phyloP scores from a whole-genome alignment of 1,284 basidiomycete genomes.

The Moniliella sp. region DNA sequence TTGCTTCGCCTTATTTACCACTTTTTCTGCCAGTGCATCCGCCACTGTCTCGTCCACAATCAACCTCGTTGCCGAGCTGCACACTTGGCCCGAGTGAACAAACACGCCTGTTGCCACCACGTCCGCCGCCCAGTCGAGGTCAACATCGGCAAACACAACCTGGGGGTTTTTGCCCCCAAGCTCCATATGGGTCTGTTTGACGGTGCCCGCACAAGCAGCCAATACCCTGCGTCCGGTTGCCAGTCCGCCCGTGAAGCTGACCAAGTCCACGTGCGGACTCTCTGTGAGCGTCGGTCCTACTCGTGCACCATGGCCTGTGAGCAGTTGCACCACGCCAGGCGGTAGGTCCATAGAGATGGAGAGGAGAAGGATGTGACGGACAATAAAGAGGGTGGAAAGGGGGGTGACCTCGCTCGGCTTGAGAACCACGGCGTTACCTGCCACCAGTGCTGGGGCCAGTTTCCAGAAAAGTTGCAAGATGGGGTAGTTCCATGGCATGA shows the following conservation, averaged over 20 bases:
- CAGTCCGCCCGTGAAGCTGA: constrained; percentile 31
- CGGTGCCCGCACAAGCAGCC: constrained; percentile 16
- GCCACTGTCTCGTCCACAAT: constrained; percentile 31
- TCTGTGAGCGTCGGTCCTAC: constrained; percentile 24
- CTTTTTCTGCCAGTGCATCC: constrained; percentile 23
- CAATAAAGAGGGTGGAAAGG: constrained; percentile 26
- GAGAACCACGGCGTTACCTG: constrained; percentile 29
- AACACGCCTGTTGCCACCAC: constrained; percentile 29
- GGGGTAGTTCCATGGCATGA: constrained; percentile 32
- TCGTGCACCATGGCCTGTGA: constrained; percentile 23
- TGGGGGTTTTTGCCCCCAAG: constrained; percentile 32
- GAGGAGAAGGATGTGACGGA: constrained; percentile 18
- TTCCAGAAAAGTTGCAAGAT: constrained; percentile 32
- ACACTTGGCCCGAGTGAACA: constrained; percentile 30
- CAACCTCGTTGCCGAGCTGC: constrained; percentile 25
- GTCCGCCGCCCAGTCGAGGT: constrained; percentile 28
- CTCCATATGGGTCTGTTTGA: constrained; percentile 31
- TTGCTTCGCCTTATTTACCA: constrained; percentile 24
- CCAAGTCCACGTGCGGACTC: constrained; percentile 24
- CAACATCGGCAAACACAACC: constrained; percentile 29
- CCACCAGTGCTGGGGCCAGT: constrained; percentile 28
- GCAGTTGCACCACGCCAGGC: constrained; percentile 15
- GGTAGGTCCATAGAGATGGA: constrained; percentile 23
- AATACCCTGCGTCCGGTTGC: constrained; percentile 25
- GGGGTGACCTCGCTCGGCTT: constrained; percentile 33